Evolutionary conservation across 768 basidiomycete genomes (phyloP).

Genomic region (Tricholoma bakamatsutake): DNA sequence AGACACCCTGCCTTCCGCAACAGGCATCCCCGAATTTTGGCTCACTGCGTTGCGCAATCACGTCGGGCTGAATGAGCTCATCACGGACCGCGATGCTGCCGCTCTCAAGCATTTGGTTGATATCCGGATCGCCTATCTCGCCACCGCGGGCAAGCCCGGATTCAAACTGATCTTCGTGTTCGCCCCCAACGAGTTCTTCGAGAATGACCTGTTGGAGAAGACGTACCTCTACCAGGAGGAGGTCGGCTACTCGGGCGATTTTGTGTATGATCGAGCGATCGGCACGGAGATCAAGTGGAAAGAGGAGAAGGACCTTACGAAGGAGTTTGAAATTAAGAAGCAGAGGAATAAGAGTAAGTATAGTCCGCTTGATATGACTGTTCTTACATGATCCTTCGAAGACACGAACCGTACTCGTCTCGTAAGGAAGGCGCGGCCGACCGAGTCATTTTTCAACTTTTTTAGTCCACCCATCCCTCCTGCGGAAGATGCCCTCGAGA

Average conservation of each 20-base stretch:
- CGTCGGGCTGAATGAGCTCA: constrained; percentile 74
- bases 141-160: constrained; percentile 59
- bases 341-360: constrained; percentile 94
- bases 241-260: constrained; percentile 94
- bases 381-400: constrained; percentile 20
- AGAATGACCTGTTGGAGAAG: constrained; percentile 80
- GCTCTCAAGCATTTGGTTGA: constrained; percentile 83
- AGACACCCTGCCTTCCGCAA: constrained; percentile 35
- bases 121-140: constrained; percentile 74
- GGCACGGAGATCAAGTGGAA: constrained; percentile 97
- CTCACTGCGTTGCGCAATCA: constrained; percentile 94
- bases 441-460: constrained; percentile 99
- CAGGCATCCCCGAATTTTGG: constrained; percentile 93
- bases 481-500: constrained; percentile 58
- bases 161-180: constrained; percentile 90
- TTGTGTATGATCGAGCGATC: constrained; percentile 90
- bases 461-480: constrained; percentile 82
- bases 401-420: constrained; percentile 82
- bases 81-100: constrained; percentile 87
- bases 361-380: neutral
- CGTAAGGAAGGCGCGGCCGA: constrained; percentile 80
- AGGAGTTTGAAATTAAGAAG: constrained; percentile 98
- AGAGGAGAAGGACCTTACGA: constrained; percentile 96
- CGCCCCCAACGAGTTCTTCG: constrained; percentile 79
- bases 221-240: constrained; percentile 92